phyloP scores from a whole-genome alignment of 768 basidiomycete species.

The Heimioporus sp. region DNA sequence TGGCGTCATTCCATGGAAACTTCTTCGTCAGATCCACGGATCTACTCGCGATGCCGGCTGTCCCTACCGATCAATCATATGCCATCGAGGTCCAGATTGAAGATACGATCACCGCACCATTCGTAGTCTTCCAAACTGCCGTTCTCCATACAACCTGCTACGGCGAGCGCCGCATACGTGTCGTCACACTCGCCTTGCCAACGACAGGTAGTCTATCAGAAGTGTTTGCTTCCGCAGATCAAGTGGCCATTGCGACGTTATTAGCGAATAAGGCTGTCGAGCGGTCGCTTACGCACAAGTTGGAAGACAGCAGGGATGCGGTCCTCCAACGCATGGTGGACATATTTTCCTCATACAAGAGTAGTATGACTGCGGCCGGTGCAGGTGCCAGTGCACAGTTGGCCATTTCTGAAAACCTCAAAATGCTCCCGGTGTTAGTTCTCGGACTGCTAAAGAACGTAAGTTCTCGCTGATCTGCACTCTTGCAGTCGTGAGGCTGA shows the following conservation, averaged over 20 bases:
- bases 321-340: conserved; percentile 82
- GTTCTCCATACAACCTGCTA: conserved; percentile 93
- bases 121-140: conserved; percentile 93
- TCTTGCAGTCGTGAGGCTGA: not conserved
- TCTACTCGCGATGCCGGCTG: conserved; percentile 91
- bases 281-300: conserved; percentile 75
- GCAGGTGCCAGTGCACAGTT: conserved; percentile 93
- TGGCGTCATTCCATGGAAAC: conserved; percentile 98
- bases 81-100: conserved; percentile 95
- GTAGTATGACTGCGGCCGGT: conserved; percentile 92
- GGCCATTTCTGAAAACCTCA: conserved; percentile 90
- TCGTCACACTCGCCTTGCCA: conserved; percentile 83
- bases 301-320: conserved; percentile 89
- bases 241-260: conserved; percentile 79
- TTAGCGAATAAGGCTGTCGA: conserved; percentile 94
- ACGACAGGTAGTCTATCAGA: conserved; percentile 88
- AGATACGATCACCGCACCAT: conserved; percentile 85
- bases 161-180: conserved; percentile 90
- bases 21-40: conserved; percentile 98
- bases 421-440: conserved; percentile 87
- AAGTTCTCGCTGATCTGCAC: conserved; percentile 24
- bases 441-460: conserved; percentile 95
- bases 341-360: conserved; percentile 86
- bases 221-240: conserved; percentile 87
- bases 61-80: conserved; percentile 96